Evolutionary conservation across 129 eudicot species (phyloP).

Genomic region (Smallanthus sonchifolius): DNA sequence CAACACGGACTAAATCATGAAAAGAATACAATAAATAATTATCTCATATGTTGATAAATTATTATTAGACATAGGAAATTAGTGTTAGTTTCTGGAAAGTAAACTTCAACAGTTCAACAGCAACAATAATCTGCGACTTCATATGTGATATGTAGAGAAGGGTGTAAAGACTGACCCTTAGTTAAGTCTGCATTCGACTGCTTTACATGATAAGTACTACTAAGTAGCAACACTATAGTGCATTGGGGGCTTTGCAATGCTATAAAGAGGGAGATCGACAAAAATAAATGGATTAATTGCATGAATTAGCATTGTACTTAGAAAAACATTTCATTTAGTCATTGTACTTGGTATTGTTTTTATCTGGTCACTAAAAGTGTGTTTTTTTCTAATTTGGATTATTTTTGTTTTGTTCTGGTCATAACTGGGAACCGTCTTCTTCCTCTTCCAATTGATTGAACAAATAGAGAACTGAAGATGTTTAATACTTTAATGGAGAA

Average conservation of each 20-base stretch:
- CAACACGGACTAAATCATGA: too few species aligned
- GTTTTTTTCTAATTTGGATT: too few species aligned
- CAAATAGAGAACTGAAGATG: background rate
- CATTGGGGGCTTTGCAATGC: background rate
- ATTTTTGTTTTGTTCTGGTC: background rate
- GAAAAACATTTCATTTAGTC: background rate
- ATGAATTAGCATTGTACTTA: background rate
- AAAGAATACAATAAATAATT: too few species aligned
- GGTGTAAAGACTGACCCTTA: background rate
- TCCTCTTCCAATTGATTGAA: background rate
- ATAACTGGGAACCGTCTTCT: background rate
- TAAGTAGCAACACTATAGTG: background rate
- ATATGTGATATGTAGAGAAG: background rate
- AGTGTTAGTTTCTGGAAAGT: background rate
- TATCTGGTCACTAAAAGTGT: background rate
- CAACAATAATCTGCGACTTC: background rate
- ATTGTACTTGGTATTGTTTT: background rate
- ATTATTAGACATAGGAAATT: background rate
- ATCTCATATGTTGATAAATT: too few species aligned
- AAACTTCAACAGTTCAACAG: background rate
- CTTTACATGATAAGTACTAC: slow-evolving; percentile 1
- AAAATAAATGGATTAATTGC: background rate
- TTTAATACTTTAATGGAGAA: background rate
- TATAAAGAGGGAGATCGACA: background rate
- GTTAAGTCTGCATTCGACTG: background rate